Conservation (phyloP, 768 basidiomycete species). For the Hortiboletus campestris region DNA sequence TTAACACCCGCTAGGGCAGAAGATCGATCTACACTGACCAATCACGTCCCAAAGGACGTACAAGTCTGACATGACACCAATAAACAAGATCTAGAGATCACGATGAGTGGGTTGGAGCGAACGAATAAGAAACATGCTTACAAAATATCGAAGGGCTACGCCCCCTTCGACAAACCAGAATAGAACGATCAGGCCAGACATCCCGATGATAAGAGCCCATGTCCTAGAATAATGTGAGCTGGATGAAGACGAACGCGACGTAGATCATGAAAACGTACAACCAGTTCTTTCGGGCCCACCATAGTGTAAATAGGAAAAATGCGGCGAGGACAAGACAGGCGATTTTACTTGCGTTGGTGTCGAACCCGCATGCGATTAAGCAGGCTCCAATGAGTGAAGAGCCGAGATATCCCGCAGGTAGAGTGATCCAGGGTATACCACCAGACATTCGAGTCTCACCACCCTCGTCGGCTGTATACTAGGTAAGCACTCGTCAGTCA, state of each 20-base stretch:
- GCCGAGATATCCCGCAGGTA: conserved; percentile 85
- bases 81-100: conserved; percentile 61
- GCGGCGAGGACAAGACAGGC: conserved; percentile 75
- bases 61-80: conserved; percentile 85
- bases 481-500: conserved; percentile 9
- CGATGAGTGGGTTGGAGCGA: not conserved
- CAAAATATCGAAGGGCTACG: conserved; percentile 74
- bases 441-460: conserved; percentile 87
- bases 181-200: conserved; percentile 73
- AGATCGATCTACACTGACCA: conserved; percentile 41
- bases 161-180: conserved; percentile 84
- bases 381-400: conserved; percentile 84
- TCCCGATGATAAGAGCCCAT: conserved; percentile 74
- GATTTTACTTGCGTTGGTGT: conserved; percentile 85
- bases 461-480: conserved; percentile 72
- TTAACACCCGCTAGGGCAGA: not conserved
- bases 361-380: conserved; percentile 84
- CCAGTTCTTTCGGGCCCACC: conserved; percentile 80
- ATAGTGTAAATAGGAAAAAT: conserved; percentile 86
- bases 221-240: conserved; percentile 43
- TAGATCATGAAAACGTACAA: conserved; percentile 46
- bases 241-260: not conserved
- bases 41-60: conserved; percentile 89
- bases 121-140: conserved; percentile 31
- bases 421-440: conserved; percentile 76